Base-by-base conservation (phyloP, 163 green algal genomes). In the Scenedesmus sp. region DNA sequence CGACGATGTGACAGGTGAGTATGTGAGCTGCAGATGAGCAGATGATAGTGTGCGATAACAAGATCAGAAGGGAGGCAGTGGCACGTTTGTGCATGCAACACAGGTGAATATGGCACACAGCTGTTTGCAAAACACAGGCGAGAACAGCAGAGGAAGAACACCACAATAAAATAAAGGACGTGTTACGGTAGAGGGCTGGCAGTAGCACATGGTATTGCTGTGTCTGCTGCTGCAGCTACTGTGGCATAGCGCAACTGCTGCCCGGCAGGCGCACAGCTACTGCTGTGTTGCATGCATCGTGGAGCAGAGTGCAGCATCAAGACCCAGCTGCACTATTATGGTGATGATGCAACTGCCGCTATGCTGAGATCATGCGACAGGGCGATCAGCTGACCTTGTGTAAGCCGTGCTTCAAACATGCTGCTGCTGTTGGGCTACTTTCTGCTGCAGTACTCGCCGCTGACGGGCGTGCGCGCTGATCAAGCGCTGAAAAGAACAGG, bases 361-460 rank as follows among this genome's bases (percentile, higher is more conserved):
- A 2, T 15, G 4, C 3, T 15, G 16, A 76, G 66, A 76, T 34
- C 66, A 16, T 34, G 66, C n/a, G 70, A 5, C 52, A 79, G 70
- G 70, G 3, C 70, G 4, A 79, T 79, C 23, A 52, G 52, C 66
- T 90, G 46, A 54, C 85, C 66, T 90, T 79, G 85, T 26, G 85
- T 64, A 20, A 90, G 26, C 20, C 85, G 85, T 55, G 85, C 85
- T 54, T 90, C 64, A 66, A 90, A 99, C 97, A 99, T 99, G 55
- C 52, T 95, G 83, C 84, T 56, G 55, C 73, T 89, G 66, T 81
- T 74, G 70, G 4, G 46, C 23, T 52, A 23, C 23, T 79, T 7
- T 79, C 1, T 79, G 70, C 70, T 79, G 15, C 4, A 79, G 70
- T 52, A 52, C 23, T 79, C 23, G 52, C 23, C 20, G 70, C 70